Percentiles rank a stretch among this genome's conserved stretches.
phyloP scores from a whole-genome alignment of 176 grass and related monocot genomes.

The Aechmea fasciata region DNA sequence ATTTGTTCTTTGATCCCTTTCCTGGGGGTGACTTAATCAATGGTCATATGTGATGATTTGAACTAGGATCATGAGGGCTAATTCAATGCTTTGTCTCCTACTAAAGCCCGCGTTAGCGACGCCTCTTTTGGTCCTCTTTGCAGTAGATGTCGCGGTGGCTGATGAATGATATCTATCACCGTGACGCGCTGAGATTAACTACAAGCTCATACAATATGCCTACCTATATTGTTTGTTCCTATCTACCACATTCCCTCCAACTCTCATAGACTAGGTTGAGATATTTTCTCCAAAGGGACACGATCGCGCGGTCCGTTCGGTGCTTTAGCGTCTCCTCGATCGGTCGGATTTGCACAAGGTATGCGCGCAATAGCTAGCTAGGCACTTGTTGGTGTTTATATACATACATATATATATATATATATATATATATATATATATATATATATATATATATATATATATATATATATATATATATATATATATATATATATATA shows the following conservation, averaged over 20 bases:
- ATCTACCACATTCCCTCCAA: not conserved
- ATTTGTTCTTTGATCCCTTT: slow-evolving; percentile 3
- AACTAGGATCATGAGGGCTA: slow-evolving; percentile 7
- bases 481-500: not conserved
- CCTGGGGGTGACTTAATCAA: slow-evolving; percentile 9
- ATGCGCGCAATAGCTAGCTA: not conserved
- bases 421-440: no score
- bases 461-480: no score
- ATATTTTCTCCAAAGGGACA: not conserved
- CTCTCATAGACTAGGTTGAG: not conserved
- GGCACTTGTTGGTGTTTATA: not conserved
- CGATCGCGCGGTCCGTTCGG: not conserved
- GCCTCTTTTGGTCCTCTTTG: slow-evolving; percentile 14
- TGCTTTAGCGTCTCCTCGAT: not conserved
- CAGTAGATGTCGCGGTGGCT: not conserved
- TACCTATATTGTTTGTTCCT: not conserved
- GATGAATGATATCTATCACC: not conserved
- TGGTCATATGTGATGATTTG: slow-evolving; percentile 19
- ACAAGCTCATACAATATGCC: no score
- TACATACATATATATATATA: no score
- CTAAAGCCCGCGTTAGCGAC: slow-evolving; percentile 9
- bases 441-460: no score
- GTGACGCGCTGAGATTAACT: no score
- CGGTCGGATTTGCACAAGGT: not conserved
- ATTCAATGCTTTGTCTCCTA: slow-evolving; percentile 25